These are phyloP conservation scores for Arthrobotrys megalospora DNA, from an alignment of 2,329 filamentous ascomycete genomes.

Conservation along the genomic window DNA sequence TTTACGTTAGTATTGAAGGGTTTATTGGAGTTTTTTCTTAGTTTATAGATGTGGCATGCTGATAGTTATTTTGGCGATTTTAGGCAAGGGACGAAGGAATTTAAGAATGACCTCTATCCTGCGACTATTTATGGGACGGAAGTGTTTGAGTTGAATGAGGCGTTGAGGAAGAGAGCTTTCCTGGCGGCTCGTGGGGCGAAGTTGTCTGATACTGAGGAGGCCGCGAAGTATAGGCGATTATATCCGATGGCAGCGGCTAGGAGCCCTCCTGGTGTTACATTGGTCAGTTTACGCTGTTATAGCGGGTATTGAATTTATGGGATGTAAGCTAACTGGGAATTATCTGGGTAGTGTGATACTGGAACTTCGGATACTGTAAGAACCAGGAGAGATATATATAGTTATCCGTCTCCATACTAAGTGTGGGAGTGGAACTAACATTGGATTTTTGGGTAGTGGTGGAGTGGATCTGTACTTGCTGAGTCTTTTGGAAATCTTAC, in stretches of 20 bases:
- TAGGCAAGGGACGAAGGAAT: slow-evolving; percentile 16
- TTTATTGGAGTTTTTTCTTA: neutral
- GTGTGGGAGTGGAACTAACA: no score
- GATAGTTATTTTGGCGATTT: no score
- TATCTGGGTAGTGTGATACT: slow-evolving; percentile 76
- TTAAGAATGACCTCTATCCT: slow-evolving; percentile 71
- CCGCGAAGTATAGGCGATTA: slow-evolving; percentile 72
- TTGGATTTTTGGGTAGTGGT: slow-evolving; percentile 70
- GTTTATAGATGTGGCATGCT: no score
- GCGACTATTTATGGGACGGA: slow-evolving; percentile 77
- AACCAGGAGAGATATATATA: neutral
- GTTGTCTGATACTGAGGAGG: slow-evolving; percentile 71
- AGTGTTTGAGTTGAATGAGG: slow-evolving; percentile 77
- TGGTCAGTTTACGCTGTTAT: slow-evolving; percentile 14
- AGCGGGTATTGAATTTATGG: neutral
- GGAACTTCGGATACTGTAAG: slow-evolving; percentile 76
- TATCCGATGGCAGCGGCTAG: slow-evolving; percentile 69
- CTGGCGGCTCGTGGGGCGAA: slow-evolving; percentile 71
- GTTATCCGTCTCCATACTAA: neutral
- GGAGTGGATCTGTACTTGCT: slow-evolving; percentile 74
- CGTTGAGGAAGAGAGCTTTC: slow-evolving; percentile 73
- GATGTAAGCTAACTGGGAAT: neutral
- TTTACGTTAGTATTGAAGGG: slow-evolving; percentile 26
- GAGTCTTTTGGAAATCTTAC: slow-evolving; percentile 78
- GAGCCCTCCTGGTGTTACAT: slow-evolving; percentile 63